These are phyloP conservation scores for Xerocomellus chrysenteron DNA, from an alignment of 768 basidiomycete genomes.

Conservation along the genomic window DNA sequence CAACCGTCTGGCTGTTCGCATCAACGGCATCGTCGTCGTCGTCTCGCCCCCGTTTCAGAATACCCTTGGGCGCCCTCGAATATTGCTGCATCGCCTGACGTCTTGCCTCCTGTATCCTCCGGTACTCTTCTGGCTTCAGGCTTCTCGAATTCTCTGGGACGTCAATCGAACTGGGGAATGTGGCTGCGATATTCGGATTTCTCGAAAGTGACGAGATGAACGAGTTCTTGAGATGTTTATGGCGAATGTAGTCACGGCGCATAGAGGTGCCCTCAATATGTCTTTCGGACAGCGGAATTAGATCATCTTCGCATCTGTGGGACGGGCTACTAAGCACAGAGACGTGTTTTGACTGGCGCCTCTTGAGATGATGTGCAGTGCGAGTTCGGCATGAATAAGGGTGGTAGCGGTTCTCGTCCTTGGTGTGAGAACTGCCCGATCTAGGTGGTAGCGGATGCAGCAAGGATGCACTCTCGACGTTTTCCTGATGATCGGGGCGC, in stretches of 20 bases:
- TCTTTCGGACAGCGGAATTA: constrained; percentile 14
- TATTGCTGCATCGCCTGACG: constrained; percentile 30
- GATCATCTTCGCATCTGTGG: constrained; percentile 21
- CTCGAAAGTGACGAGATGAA: constrained; percentile 26
- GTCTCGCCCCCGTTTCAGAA: constrained; percentile 30
- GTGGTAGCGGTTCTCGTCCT: constrained; percentile 10
- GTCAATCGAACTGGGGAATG: constrained; percentile 19
- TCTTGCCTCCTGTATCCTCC: constrained; percentile 23
- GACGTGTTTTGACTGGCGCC: constrained; percentile 1
- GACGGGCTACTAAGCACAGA: background rate
- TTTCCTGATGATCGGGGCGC: constrained; percentile 3
- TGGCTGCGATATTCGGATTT: constrained; percentile 4
- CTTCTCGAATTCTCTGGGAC: constrained; percentile 16
- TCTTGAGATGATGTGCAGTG: constrained; percentile 8
- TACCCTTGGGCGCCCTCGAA: constrained; percentile 24
- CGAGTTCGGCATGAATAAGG: background rate
- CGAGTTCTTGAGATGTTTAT: constrained; percentile 30
- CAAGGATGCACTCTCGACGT: background rate
- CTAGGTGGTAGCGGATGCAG: background rate
- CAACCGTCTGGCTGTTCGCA: background rate
- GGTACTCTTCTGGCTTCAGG: constrained; percentile 25
- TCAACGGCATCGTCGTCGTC: constrained; percentile 16
- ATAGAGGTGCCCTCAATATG: constrained; percentile 26
- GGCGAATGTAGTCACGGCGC: constrained; percentile 28
- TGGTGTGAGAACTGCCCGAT: background rate